Base-by-base conservation (phyloP, 2,329 filamentous ascomycete genomes). In the Stemphylium beticola region DNA sequence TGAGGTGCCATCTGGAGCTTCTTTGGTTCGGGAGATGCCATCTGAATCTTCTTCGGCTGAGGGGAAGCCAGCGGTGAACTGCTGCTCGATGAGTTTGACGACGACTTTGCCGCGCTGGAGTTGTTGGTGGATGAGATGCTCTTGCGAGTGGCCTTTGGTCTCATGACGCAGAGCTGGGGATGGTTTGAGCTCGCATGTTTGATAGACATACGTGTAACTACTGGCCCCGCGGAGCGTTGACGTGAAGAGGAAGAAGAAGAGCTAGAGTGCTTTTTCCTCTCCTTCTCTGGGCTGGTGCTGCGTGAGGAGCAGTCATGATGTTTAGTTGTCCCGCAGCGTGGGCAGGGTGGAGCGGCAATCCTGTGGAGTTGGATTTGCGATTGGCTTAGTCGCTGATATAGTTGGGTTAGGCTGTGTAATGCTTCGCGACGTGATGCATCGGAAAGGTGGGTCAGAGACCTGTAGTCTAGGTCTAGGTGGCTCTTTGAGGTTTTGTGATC, bases 351-450 rank as follows among this genome's bases (percentile, higher is more conserved):
- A n/a, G 49, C 38, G 26, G 49, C 53, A 50, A 65, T 59, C 15
- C 59, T 62, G 44, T 72, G 65, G n/a, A 75, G 49, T 34, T 71
- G 67, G 4, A 73, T 44, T 49, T 74, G 71, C 17, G 74, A 74
- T 32, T 73, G 71, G 34, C 73, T 75, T 43, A 78, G 53, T 38
- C 77, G 71, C 24, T 69, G 62, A 53, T 71, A 76, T 8, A 81
- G 70, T 49, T 76, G 69, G 26, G 73, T 73, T 45, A 81, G 67
- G 14, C 76, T 74, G 11, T 71, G 65, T 41, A 81, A 66, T 15
- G 78, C 79, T 39, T 81, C 78, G n/a, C 67, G 54, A n/a, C 79
- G 65, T 12, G 78, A 79, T 7, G 64, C 59, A 47, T 81, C 78
- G n/a, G 79, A 79, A 22, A 81, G 64, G 45, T 68, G 71, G n/a